Percentiles rank a stretch among this genome's conserved stretches.
phyloP scores from a whole-genome alignment of 306 rosid species.

The Lagenaria siceraria region DNA sequence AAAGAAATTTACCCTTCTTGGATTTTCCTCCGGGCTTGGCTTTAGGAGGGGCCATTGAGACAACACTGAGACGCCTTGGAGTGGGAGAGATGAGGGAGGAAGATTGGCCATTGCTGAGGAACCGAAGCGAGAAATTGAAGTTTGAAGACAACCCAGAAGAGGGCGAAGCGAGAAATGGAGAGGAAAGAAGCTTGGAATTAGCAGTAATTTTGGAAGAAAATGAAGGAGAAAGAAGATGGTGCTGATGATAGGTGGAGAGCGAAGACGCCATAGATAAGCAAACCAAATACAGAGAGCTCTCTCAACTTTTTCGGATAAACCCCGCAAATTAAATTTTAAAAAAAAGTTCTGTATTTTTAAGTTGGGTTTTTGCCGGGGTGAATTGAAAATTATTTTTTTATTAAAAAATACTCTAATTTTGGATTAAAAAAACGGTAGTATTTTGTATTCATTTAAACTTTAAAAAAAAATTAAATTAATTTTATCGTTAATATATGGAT shows the following conservation, averaged over 20 bases:
- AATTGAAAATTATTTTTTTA: background rate
- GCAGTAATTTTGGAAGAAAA: constrained; percentile 3
- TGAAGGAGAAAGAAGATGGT: constrained; percentile 8
- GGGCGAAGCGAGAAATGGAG: constrained; percentile 38
- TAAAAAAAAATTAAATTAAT: too few species aligned
- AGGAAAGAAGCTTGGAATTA: constrained; percentile 14
- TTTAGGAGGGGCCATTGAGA: constrained; percentile 94
- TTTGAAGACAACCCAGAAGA: constrained; percentile 25
- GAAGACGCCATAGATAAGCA: constrained; percentile 48
- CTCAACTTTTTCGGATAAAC: constrained; percentile 14
- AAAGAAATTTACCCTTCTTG: constrained; percentile 54
- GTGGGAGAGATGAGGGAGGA: constrained; percentile 8
- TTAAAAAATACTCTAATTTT: too few species aligned
- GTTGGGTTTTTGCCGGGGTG: background rate
- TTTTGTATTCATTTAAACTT: too few species aligned
- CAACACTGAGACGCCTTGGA: constrained; percentile 41
- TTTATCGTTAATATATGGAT: too few species aligned
- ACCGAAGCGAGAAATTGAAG: constrained; percentile 13
- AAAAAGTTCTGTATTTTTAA: background rate
- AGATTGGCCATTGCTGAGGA: constrained; percentile 8
- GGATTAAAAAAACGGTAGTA: too few species aligned
- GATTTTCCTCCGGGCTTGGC: constrained; percentile 79
- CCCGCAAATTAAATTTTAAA: background rate
- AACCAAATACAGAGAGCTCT: background rate
- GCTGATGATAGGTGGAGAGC: constrained; percentile 15